Percentiles rank a stretch among this genome's conserved stretches.
Evolutionary conservation across 23 red algal genomes (phyloP).

Genomic region (Gracilaria caudata): DNA sequence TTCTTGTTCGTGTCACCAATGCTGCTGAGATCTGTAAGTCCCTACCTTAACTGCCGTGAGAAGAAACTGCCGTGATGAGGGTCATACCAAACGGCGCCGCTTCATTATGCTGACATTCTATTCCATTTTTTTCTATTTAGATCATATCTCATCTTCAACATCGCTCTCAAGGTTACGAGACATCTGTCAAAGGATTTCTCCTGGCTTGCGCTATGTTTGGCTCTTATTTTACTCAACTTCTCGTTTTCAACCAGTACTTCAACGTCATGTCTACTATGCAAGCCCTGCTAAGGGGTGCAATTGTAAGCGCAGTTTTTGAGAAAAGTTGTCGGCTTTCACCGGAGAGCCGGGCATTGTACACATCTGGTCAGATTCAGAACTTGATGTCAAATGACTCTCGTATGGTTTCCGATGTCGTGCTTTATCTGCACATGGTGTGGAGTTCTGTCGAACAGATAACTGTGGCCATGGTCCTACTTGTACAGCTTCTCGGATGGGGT

Average conservation of each 20-base stretch:
- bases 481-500: conserved; percentile 64
- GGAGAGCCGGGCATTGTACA: conserved; percentile 61
- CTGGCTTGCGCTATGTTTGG: conserved; percentile 61
- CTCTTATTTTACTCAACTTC: conserved; percentile 56
- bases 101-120: background rate
- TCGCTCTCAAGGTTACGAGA: background rate
- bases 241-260: conserved; percentile 83
- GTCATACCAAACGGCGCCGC: background rate
- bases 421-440: conserved; percentile 75
- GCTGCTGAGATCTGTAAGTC: conserved; percentile 60
- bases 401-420: conserved; percentile 64
- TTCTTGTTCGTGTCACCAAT: conserved; percentile 72
- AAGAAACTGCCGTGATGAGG: no score
- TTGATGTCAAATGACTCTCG: conserved; percentile 83
- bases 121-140: background rate
- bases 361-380: conserved; percentile 78
- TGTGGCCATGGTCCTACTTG: conserved; percentile 77
- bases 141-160: conserved; percentile 72
- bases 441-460: conserved; percentile 71
- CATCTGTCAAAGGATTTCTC: background rate
- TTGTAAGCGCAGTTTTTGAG: conserved; percentile 62
- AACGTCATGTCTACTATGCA: conserved; percentile 56
- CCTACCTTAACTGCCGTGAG: background rate
- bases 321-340: conserved; percentile 76
- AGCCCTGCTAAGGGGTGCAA: conserved; percentile 37